Evolutionary conservation across 2,329 filamentous ascomycete genomes (phyloP).

Genomic region (Clonostachys chloroleuca): DNA sequence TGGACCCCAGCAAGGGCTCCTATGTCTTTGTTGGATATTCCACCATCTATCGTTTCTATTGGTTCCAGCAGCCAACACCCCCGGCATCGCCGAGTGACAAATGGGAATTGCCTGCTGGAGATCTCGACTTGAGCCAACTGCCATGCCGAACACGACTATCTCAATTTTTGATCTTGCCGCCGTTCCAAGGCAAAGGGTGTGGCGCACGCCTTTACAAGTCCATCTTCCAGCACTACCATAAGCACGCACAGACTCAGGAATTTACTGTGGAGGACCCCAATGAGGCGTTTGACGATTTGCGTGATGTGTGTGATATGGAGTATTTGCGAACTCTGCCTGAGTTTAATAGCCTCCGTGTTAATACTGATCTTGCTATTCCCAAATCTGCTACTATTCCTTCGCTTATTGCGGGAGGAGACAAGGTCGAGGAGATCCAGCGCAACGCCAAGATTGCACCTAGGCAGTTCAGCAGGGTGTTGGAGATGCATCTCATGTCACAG

Average conservation of each 20-base stretch:
- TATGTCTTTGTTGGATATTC: conserved; percentile 87
- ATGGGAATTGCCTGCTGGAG: conserved; percentile 38
- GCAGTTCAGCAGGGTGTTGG: conserved; percentile 71
- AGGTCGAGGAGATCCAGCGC: conserved; percentile 51
- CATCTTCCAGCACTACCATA: conserved; percentile 68
- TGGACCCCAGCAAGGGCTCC: conserved; percentile 39
- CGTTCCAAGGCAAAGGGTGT: conserved; percentile 77
- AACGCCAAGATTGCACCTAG: conserved; percentile 68
- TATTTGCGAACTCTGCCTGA: conserved; percentile 56
- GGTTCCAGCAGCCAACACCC: conserved; percentile 45
- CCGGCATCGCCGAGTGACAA: conserved; percentile 28
- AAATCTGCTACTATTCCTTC: conserved; percentile 38
- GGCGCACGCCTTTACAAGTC: conserved; percentile 77
- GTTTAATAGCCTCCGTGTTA: conserved; percentile 52
- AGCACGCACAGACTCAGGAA: conserved; percentile 67
- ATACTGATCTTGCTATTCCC: conserved; percentile 44
- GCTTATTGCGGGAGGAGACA: conserved; percentile 52
- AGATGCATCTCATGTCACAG: conserved; percentile 68
- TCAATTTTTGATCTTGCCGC: conserved; percentile 87
- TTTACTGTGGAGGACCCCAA: conserved; percentile 94
- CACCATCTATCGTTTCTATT: conserved; percentile 85
- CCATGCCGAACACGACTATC: conserved; percentile 82
- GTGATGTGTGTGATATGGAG: conserved; percentile 69
- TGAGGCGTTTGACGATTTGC: conserved; percentile 75
- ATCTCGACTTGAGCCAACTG: conserved; percentile 52